Percentiles rank a stretch among this genome's conserved stretches.
phyloP scores from a whole-genome alignment of 208 protist genomes.

The Crithidia acanthocephali region DNA sequence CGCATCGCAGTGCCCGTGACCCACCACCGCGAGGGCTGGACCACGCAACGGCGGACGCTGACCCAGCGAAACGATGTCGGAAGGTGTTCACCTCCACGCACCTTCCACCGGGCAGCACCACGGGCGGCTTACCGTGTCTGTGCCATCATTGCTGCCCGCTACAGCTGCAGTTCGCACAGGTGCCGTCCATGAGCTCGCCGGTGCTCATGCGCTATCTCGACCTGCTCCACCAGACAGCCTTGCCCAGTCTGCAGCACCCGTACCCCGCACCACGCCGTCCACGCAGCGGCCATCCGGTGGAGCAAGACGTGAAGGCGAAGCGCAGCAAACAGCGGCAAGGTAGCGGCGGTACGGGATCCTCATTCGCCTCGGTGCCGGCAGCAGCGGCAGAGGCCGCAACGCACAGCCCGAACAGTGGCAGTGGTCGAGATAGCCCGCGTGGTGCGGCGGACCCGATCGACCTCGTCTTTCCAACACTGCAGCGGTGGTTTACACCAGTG shows the following conservation, averaged over 20 bases:
- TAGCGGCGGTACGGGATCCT: no score
- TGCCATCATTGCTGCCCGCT: conserved; percentile 30
- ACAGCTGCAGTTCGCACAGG: conserved; percentile 37
- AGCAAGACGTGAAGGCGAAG: background rate
- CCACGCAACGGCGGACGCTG: no score
- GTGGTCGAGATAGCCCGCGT: background rate
- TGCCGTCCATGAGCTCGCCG: conserved; percentile 24
- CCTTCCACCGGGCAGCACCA: no score
- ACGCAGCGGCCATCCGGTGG: background rate
- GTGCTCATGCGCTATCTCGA: conserved; percentile 28
- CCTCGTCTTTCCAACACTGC: conserved; percentile 26
- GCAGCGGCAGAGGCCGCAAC: no score
- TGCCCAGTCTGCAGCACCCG: conserved; percentile 18
- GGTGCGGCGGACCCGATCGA: conserved; percentile 5
- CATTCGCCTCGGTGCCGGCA: no score
- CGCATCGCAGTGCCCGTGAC: no score
- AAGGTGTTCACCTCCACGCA: no score
- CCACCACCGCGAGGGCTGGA: no score
- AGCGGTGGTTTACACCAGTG: conserved; percentile 19
- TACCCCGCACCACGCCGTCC: conserved; percentile 8
- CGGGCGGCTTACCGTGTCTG: background rate
- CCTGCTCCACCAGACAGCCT: conserved; percentile 22
- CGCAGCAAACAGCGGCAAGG: no score
- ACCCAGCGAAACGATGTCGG: no score
- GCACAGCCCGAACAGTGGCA: no score